Base-by-base conservation (phyloP, 495 filamentous ascomycete genomes). In the Penicillium samsonianum region DNA sequence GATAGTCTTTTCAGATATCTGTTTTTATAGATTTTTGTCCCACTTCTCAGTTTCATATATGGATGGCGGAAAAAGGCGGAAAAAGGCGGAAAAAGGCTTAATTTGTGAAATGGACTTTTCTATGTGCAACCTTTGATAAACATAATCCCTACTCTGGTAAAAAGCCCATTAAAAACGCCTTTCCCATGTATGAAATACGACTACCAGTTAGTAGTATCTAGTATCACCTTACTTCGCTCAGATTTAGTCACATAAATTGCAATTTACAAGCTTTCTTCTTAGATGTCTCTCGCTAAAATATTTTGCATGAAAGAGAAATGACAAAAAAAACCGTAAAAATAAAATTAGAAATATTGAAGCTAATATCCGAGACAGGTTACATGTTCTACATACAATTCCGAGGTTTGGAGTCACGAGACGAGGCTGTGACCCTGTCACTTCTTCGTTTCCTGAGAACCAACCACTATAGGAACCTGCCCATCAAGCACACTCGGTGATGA, bases 401-500 rank as follows among this genome's bases (percentile, higher is more conserved):
- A 22, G 43, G 14, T 38, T 51, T 28, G 35, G 26, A 53, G 38
- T 42, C 23, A 42, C 33, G 25, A 22, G 12, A 14, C 33, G 46
- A 33, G 20, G 12, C 19, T 50, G 31, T 26, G 19, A 49, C 46
- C 23, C 12, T 31, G 25, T 59, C 52, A 60, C 25, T 42, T 40
- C 58, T 61, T 55, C 14, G 56, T 4, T 22, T 38, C 57, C 50
- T 53, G 55, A 38, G 47, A 37, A 41, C 55, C 56, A 60, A 60
- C 33, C 53, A 65, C 45, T 33, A 16, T 19, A 11, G 47, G 30
- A 57, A 54, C 4, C 58, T 63, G 41, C 47, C 42, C 47, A 33
- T 61, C 42, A 17, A 58, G 44, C 51, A 58, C 43, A 43, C 60
- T 60, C 16, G 71, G 47, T 48, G 68, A 55, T 8, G 68, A 58